These are phyloP conservation scores for Arthrinium puccinioides DNA, from an alignment of 2,329 filamentous ascomycete genomes.

Conservation along the genomic window DNA sequence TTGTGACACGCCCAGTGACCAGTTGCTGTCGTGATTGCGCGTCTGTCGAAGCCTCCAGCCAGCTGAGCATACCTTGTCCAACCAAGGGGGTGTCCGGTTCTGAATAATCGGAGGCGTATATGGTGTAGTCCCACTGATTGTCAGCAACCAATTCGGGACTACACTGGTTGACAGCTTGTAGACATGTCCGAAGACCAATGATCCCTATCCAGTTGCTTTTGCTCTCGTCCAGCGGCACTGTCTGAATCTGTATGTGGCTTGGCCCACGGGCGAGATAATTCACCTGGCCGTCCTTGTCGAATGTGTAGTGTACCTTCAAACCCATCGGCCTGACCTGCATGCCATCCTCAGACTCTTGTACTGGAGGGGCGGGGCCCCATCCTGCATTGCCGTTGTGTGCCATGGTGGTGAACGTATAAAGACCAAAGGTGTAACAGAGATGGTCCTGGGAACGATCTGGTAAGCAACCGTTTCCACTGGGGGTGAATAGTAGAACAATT, in stretches of 20 bases:
- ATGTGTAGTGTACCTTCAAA: constrained; percentile 93
- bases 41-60: constrained; percentile 44
- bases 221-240: constrained; percentile 71
- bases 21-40: constrained; percentile 47
- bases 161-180: constrained; percentile 68
- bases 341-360: constrained; percentile 37
- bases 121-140: constrained; percentile 77
- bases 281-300: constrained; percentile 80
- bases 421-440: too few species aligned
- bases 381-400: constrained; percentile 13
- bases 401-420: too few species aligned
- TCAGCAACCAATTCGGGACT: constrained; percentile 80
- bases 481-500: too few species aligned
- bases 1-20: constrained; percentile 85
- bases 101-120: constrained; percentile 95
- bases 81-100: constrained; percentile 90
- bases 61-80: constrained; percentile 91
- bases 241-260: constrained; percentile 71
- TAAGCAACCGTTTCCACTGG: too few species aligned
- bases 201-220: constrained; percentile 75
- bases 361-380: constrained; percentile 15
- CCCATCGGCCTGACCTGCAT: constrained; percentile 58
- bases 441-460: too few species aligned
- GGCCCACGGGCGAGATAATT: constrained; percentile 86
- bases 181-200: constrained; percentile 78